phyloP scores from a whole-genome alignment of 2,329 filamentous ascomycete genomes.

The Venturia aucupariae region DNA sequence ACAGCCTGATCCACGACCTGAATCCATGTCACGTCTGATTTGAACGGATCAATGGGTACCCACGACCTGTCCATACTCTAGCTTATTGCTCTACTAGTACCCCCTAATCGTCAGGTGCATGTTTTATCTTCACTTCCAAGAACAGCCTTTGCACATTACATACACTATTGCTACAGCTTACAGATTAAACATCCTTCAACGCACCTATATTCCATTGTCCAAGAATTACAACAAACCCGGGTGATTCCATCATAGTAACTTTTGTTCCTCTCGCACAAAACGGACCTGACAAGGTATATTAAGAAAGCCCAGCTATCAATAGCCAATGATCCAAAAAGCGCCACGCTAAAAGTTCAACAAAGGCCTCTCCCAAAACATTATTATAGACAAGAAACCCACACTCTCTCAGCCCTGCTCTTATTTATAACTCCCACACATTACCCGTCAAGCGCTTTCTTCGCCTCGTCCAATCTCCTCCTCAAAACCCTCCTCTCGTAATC shows the following conservation, averaged over 20 bases:
- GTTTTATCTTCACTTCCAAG: no score
- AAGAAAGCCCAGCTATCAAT: background rate
- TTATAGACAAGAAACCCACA: background rate
- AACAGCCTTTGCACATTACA: no score
- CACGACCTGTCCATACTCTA: no score
- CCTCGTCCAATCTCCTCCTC: constrained; percentile 10
- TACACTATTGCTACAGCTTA: no score
- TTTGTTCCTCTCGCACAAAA: background rate
- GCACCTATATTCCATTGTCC: background rate
- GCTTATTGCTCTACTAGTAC: no score
- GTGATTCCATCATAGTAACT: background rate
- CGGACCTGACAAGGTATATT: background rate
- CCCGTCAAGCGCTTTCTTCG: constrained; percentile 9
- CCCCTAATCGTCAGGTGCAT: no score
- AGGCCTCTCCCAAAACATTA: background rate
- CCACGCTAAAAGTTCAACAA: background rate
- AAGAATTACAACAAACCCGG: no score
- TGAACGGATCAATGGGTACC: no score
- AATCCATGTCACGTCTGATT: no score
- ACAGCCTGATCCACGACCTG: background rate
- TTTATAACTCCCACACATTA: background rate
- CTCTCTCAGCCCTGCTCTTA: no score
- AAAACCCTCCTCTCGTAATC: constrained; percentile 6
- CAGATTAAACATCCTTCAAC: no score
- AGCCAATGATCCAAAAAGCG: constrained; percentile 1